phyloP scores from a whole-genome alignment of 495 filamentous ascomycete genomes.

The Hypoxylon crocopeplum region DNA sequence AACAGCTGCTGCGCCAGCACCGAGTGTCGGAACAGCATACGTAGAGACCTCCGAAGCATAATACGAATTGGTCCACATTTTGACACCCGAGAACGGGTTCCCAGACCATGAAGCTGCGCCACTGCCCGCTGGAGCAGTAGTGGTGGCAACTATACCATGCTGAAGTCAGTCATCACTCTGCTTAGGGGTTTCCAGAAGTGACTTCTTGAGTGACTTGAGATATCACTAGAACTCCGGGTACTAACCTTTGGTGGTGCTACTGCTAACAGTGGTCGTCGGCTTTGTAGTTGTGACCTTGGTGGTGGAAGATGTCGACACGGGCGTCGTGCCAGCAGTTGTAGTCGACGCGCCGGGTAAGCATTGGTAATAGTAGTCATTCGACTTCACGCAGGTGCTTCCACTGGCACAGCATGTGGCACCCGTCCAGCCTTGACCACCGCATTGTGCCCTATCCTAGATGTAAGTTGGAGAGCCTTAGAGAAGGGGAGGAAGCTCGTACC shows the following conservation, averaged over 20 bases:
- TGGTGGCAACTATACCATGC: conserved; percentile 9
- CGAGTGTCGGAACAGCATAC: conserved; percentile 59
- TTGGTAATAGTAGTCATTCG: conserved; percentile 58
- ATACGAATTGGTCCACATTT: conserved; percentile 64
- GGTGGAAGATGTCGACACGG: conserved; percentile 1
- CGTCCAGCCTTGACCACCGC: conserved; percentile 55
- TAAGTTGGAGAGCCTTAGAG: neutral
- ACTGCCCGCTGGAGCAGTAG: conserved; percentile 16
- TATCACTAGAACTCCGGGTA: neutral
- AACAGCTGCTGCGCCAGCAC: conserved; percentile 52
- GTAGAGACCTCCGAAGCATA: conserved; percentile 62
- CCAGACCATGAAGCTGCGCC: conserved; percentile 48
- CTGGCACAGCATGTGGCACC: conserved; percentile 57
- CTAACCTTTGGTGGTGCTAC: conserved; percentile 10
- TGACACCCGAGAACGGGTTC: conserved; percentile 62
- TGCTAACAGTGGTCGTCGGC: conserved; percentile 16
- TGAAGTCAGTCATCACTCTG: neutral
- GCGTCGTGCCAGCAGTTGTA: conserved; percentile 20
- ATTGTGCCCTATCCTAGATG: conserved; percentile 49
- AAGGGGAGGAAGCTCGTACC: conserved; percentile 33
- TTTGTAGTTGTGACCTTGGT: neutral
- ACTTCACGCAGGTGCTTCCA: conserved; percentile 50
- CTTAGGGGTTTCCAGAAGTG: too few species aligned
- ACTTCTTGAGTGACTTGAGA: too few species aligned
- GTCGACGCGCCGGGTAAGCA: conserved; percentile 46